Evolutionary conservation across 495 filamentous ascomycete genomes (phyloP), one percentile per base, ranked within the genome.

Genomic region (Tuber borchii): DNA sequence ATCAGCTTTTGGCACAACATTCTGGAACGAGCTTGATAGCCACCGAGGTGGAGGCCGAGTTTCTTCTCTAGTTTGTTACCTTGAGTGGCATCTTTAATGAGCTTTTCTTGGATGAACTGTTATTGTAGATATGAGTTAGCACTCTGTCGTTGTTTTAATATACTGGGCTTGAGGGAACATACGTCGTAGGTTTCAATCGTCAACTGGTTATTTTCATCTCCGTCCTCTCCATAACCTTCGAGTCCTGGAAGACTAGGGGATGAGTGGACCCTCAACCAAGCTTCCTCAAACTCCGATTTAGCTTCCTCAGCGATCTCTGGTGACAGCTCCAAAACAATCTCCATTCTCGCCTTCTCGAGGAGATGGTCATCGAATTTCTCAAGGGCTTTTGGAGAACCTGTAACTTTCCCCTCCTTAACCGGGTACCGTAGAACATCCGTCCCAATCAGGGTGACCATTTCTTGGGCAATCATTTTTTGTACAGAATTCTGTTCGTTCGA

Each of bases 21-120:
- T 81, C 93, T 93, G 31, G 93, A 90, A 43, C 95, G 93, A 77
- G 93, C 90, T 83, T 93, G 91, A 84, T 99, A 99, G 71, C 95
- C 95, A 42, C 95, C 94, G 0, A 94, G 89, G 78, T 95, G 90
- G 70, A 96, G 84, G 10, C 88, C 87, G n/a, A 99, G 89, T 85
- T 97, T 97, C 86, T 97, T 97, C 84, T 99, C 94, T 17, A 94
- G 85, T 83, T 93, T 95, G 80, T 93, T 93, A 70, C 91, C 92
- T 72, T 89, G 88, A 75, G 93, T 90, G 8, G 95, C 95, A 0
- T 90, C 90, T 7, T 87, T 87, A 73, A 90, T 87, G 70, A 97
- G 89, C 14, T 87, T 86, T 45, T 91, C 88, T 82, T 96, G 90
- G 12, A 93, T 87, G 34, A 88, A 88, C 88, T 95, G 84, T 84